phyloP scores from a whole-genome alignment of 441 rosid species.

The Flueggea neowawraea region DNA sequence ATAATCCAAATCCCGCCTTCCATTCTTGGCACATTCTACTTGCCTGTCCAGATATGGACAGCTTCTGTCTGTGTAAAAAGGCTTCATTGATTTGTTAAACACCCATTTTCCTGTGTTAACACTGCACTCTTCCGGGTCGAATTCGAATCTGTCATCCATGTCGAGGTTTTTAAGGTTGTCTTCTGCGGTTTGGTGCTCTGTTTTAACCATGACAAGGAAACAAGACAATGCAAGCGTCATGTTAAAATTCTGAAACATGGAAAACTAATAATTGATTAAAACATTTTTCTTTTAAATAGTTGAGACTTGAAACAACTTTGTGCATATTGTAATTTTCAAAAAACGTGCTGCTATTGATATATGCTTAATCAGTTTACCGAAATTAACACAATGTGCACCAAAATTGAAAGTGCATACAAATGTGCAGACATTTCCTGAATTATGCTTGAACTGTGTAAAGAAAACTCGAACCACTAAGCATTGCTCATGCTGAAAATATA shows the following conservation, averaged over 20 bases:
- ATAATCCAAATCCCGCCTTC: conserved; percentile 62
- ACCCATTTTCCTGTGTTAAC: conserved; percentile 78
- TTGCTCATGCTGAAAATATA: no score
- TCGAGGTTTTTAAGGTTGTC: conserved; percentile 23
- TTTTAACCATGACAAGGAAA: not conserved
- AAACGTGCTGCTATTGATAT: no score
- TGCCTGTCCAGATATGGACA: conserved; percentile 83
- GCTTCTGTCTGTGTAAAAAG: conserved; percentile 67
- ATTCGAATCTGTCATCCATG: conserved; percentile 68
- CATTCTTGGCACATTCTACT: conserved; percentile 69
- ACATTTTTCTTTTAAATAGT: no score
- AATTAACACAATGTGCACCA: no score
- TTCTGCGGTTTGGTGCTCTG: conserved; percentile 32
- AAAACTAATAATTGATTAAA: not conserved
- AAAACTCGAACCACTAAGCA: no score
- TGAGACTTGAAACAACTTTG: no score
- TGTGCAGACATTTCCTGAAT: no score
- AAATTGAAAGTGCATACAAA: no score
- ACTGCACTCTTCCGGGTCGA: conserved; percentile 77
- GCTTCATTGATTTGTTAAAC: conserved; percentile 52
- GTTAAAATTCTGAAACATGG: not conserved
- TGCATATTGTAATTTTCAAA: no score
- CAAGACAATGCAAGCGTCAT: no score
- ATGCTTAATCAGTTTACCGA: no score
- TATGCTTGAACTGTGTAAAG: no score